Conservation (phyloP, 805 yeast genomes). For the Clavispora vitiphila region DNA sequence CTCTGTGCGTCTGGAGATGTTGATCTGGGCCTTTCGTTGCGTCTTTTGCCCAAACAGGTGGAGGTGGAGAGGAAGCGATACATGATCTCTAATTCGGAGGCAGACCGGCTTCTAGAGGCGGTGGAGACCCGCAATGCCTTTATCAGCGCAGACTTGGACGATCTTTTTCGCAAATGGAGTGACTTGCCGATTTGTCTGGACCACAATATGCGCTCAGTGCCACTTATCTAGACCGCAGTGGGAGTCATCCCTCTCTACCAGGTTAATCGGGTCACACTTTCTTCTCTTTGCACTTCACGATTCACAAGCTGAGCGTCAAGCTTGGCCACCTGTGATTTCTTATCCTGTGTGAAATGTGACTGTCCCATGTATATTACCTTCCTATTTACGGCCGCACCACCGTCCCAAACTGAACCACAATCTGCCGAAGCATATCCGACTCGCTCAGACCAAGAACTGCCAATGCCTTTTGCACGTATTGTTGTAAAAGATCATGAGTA, state of each 20-base stretch:
- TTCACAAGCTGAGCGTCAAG: no score
- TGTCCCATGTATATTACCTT: background rate
- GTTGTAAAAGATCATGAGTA: conserved; percentile 19
- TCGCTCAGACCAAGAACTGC: background rate
- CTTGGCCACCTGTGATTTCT: no score
- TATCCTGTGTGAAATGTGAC: background rate
- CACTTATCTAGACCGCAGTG: background rate
- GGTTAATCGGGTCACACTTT: no score
- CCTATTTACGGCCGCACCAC: background rate
- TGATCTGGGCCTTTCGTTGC: conserved; percentile 21
- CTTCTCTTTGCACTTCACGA: no score
- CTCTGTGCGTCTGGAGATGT: conserved; percentile 7
- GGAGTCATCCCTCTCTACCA: no score
- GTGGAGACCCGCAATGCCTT: conserved; percentile 1
- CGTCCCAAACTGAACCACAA: background rate
- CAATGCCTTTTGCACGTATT: conserved; percentile 17
- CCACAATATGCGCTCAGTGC: background rate
- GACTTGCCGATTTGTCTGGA: background rate
- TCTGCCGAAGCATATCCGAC: background rate
- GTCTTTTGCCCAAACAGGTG: conserved; percentile 22
- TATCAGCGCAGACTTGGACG: conserved; percentile 19
- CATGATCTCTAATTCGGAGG: conserved; percentile 7
- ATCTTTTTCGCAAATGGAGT: conserved; percentile 18
- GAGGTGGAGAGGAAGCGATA: conserved; percentile 18
- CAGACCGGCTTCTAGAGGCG: conserved; percentile 2